Evolutionary conservation across 257 asterid species (phyloP).

Genomic region (Jaltomata sinuosa): DNA sequence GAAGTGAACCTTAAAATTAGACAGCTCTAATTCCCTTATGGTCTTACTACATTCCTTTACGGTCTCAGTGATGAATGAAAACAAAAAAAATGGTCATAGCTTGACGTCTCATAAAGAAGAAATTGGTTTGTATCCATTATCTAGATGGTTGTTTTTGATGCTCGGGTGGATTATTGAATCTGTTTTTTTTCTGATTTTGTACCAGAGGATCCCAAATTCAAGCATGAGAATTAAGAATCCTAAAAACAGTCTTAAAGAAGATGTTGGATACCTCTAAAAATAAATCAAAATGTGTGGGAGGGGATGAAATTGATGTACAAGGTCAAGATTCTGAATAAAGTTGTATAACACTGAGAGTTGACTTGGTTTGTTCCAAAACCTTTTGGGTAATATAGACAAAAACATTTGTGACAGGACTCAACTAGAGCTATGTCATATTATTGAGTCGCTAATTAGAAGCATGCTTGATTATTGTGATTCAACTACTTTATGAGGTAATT

Average conservation of each 20-base stretch:
- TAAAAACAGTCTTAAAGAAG: conserved; percentile 54
- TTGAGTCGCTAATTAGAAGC: no score
- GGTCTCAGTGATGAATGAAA: neutral
- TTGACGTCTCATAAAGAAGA: neutral
- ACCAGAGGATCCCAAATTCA: conserved; percentile 72
- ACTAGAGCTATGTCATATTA: no score
- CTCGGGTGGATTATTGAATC: neutral
- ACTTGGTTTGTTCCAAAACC: no score
- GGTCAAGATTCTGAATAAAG: no score
- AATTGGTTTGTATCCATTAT: neutral
- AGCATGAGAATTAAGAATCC: conserved; percentile 69
- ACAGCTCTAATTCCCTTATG: neutral
- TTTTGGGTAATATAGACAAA: no score
- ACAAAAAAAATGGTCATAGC: neutral
- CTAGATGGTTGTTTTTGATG: neutral
- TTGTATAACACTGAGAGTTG: no score
- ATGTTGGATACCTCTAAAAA: no score
- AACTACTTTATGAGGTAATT: no score
- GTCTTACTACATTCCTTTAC: neutral
- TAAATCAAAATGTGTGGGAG: no score
- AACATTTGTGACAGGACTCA: no score
- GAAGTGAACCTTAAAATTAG: neutral
- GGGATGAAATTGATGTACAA: no score
- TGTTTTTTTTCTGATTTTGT: neutral
- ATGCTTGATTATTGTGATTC: no score